Evolutionary conservation across 2,329 filamentous ascomycete genomes (phyloP).

Genomic region (Penicillium sp.): DNA sequence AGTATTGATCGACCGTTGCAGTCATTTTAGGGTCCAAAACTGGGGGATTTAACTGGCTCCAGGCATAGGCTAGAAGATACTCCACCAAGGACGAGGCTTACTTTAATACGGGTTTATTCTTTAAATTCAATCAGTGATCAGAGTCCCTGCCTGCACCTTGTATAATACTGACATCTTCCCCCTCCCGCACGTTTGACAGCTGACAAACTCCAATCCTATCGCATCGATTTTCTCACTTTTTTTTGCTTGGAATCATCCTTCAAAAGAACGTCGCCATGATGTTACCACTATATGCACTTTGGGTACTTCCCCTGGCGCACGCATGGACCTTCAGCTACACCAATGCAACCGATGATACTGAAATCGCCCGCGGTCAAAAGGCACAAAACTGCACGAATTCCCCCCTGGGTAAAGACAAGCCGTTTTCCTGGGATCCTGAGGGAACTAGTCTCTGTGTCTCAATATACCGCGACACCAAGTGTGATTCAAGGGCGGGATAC

Average conservation of each 20-base stretch:
- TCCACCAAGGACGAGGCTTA: neutral
- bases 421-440: conserved; percentile 18
- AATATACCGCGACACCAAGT: conserved; percentile 13
- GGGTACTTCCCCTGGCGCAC: conserved; percentile 1
- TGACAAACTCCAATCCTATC: neutral
- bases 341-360: conserved; percentile 10
- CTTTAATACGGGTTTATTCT: conserved; percentile 7
- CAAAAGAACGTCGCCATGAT: neutral
- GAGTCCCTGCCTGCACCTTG: neutral
- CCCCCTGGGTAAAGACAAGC: conserved; percentile 6
- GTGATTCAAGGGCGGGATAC: conserved; percentile 7
- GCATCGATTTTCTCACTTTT: neutral
- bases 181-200: neutral
- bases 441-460: conserved; percentile 11
- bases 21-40: neutral
- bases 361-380: conserved; percentile 8
- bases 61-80: neutral
- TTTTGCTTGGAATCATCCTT: neutral
- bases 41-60: neutral
- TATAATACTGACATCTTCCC: conserved; percentile 1
- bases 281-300: neutral
- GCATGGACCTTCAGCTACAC: conserved; percentile 19
- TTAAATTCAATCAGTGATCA: neutral
- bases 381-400: conserved; percentile 9
- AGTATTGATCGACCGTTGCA: conserved; percentile 3